Conservation (phyloP, 1,284 basidiomycete species). For the Exobasidium cylindrosporum region DNA sequence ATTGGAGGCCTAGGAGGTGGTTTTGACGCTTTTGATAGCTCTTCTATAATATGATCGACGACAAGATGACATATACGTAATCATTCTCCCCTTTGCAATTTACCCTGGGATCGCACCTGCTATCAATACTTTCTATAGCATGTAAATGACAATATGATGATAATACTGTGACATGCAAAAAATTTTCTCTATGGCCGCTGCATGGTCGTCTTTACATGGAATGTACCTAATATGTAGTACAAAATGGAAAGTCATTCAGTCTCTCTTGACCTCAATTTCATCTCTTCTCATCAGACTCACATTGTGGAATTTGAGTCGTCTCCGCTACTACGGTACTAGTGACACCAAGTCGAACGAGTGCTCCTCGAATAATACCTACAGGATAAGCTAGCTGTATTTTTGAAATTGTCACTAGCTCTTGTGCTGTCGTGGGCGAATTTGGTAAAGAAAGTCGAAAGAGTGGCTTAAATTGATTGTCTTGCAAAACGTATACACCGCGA, state of each 20-base stretch:
- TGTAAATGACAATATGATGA: background rate
- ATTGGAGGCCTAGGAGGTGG: slow-evolving; percentile 40
- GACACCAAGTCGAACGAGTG: slow-evolving; percentile 38
- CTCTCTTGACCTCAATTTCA: slow-evolving; percentile 11
- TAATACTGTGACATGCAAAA: background rate
- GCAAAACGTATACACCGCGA: slow-evolving; percentile 85
- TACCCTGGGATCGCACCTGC: background rate
- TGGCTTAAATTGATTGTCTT: slow-evolving; percentile 85
- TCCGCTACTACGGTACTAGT: slow-evolving; percentile 38
- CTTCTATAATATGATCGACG: too few relatives aligned
- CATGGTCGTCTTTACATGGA: slow-evolving; percentile 37
- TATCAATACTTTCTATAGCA: background rate
- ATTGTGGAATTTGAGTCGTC: slow-evolving; percentile 31
- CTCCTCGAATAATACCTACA: slow-evolving; percentile 38
- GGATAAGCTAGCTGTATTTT: slow-evolving; percentile 37
- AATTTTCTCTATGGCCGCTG: background rate
- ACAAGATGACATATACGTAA: too few relatives aligned
- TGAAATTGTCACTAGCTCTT: background rate
- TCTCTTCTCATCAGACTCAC: slow-evolving; percentile 5
- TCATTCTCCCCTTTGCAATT: background rate
- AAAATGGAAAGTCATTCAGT: background rate
- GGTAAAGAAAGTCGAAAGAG: slow-evolving; percentile 67
- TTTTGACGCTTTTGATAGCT: slow-evolving; percentile 20
- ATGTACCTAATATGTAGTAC: slow-evolving; percentile 20
- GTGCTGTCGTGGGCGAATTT: background rate